Evolutionary conservation across 352 stramenopile genomes (phyloP).

Genomic region (Phytophthora aleatoria): DNA sequence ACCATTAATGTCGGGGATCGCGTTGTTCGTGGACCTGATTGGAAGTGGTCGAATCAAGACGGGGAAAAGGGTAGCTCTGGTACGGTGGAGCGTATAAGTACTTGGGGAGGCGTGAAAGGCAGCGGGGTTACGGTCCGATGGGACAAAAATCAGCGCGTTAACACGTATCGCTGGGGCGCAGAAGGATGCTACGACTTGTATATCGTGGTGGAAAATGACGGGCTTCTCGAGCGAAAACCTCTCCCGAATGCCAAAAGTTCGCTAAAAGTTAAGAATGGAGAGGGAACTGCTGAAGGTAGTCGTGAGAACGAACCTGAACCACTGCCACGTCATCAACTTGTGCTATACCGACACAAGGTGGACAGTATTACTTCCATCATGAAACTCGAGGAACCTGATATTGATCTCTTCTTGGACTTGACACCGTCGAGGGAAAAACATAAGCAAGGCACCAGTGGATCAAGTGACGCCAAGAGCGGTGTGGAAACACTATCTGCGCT

Average conservation of each 20-base stretch:
- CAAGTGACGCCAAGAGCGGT: constrained; percentile 13
- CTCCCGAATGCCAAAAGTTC: constrained; percentile 40
- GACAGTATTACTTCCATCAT: constrained; percentile 50
- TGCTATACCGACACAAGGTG: constrained; percentile 66
- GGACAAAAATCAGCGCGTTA: constrained; percentile 85
- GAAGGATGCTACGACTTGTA: constrained; percentile 81
- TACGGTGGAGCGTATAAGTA: constrained; percentile 81
- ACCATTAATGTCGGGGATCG: constrained; percentile 67
- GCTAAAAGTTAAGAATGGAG: constrained; percentile 14
- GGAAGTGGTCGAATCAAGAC: constrained; percentile 86
- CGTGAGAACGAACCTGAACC: constrained; percentile 20
- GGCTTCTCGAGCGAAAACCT: constrained; percentile 52
- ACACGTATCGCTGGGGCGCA: constrained; percentile 82
- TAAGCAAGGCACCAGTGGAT: constrained; percentile 4
- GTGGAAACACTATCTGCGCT: constrained; percentile 45
- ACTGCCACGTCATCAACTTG: constrained; percentile 59
- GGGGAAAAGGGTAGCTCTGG: constrained; percentile 59
- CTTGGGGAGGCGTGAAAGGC: constrained; percentile 76
- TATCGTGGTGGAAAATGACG: constrained; percentile 65
- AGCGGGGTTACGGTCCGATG: constrained; percentile 81
- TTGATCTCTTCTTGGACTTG: constrained; percentile 62
- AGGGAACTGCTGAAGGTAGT: constrained; percentile 1
- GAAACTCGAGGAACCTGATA: constrained; percentile 55
- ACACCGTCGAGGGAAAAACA: constrained; percentile 20
- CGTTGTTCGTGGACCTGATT: constrained; percentile 74